These are phyloP conservation scores for Colletotrichum lupini DNA, from an alignment of 2,329 filamentous ascomycete species.

Conservation along the genomic window DNA sequence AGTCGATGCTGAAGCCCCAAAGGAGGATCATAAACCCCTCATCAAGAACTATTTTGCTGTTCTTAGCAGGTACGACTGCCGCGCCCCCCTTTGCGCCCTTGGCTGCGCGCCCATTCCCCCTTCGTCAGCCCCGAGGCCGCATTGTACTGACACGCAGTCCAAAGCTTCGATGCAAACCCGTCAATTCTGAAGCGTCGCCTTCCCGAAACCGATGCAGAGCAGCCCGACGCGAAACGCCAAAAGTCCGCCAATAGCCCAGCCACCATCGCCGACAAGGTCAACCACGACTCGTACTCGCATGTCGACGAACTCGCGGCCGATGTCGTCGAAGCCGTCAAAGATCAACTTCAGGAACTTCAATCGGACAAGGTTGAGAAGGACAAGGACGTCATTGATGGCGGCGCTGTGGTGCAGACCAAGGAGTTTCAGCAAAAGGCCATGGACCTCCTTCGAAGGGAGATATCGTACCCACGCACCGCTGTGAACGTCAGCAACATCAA, in stretches of 20 bases:
- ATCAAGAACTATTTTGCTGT: slow-evolving; percentile 52
- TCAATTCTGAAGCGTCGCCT: slow-evolving; percentile 67
- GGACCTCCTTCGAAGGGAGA: slow-evolving; percentile 71
- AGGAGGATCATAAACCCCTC: slow-evolving; percentile 47
- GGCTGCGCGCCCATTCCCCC: neutral
- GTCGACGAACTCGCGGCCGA: slow-evolving; percentile 75
- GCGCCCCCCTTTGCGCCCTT: slow-evolving; percentile 18
- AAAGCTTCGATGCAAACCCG: slow-evolving; percentile 64
- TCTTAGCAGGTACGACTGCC: slow-evolving; percentile 49
- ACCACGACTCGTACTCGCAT: slow-evolving; percentile 63
- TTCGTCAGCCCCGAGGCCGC: neutral
- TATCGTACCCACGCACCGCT: slow-evolving; percentile 58
- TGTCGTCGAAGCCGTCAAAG: slow-evolving; percentile 59
- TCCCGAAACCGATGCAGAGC: slow-evolving; percentile 54
- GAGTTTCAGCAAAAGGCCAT: slow-evolving; percentile 73
- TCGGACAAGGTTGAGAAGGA: slow-evolving; percentile 43
- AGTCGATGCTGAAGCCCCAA: slow-evolving; percentile 40
- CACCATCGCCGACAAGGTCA: slow-evolving; percentile 64
- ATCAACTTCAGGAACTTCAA: slow-evolving; percentile 60
- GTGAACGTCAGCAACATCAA: slow-evolving; percentile 47
- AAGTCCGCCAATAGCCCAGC: slow-evolving; percentile 61
- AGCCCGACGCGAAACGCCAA: slow-evolving; percentile 70
- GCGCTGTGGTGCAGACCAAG: slow-evolving; percentile 53
- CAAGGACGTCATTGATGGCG: slow-evolving; percentile 46
- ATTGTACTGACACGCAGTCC: slow-evolving; percentile 43